These are phyloP conservation scores for Xylaria flabelliformis DNA, from an alignment of 495 filamentous ascomycete species.

Conservation along the genomic window DNA sequence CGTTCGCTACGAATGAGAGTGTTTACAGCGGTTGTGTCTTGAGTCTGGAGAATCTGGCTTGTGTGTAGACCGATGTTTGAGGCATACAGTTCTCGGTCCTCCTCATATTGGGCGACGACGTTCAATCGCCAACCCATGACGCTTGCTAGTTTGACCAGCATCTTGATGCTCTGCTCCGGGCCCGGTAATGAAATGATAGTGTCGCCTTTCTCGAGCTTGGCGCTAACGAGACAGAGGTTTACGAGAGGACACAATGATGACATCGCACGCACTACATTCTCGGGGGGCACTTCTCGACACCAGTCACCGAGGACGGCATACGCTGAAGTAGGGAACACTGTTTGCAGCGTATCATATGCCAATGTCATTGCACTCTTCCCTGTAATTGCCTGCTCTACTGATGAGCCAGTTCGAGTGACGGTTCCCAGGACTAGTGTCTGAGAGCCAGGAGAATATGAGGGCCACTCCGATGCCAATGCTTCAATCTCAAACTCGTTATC, in stretches of 20 bases:
- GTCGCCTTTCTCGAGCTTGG: constrained; percentile 27
- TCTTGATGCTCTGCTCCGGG: constrained; percentile 20
- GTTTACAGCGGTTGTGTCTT: constrained; percentile 13
- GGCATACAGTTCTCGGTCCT: constrained; percentile 16
- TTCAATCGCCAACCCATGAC: constrained; percentile 26
- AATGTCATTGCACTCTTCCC: constrained; percentile 26
- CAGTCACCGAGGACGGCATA: constrained; percentile 26
- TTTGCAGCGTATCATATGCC: constrained; percentile 28
- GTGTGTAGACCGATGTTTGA: constrained; percentile 17
- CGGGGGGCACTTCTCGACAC: not conserved
- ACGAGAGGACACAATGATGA: constrained; percentile 27
- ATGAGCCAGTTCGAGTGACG: constrained; percentile 21
- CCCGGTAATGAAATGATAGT: constrained; percentile 30
- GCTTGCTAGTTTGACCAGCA: constrained; percentile 19
- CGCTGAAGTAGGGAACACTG: constrained; percentile 27
- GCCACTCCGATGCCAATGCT: constrained; percentile 29
- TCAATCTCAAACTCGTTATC: constrained; percentile 29
- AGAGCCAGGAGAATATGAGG: constrained; percentile 24
- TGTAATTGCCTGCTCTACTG: constrained; percentile 11
- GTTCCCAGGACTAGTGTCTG: constrained; percentile 27
- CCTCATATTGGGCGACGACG: constrained; percentile 13
- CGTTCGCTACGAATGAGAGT: constrained; percentile 16
- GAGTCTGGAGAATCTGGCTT: constrained; percentile 12
- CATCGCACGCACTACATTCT: constrained; percentile 17
- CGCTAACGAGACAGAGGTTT: constrained; percentile 28